phyloP scores from a whole-genome alignment of 2,329 filamentous ascomycete species.

The Aspergillus cejpii region DNA sequence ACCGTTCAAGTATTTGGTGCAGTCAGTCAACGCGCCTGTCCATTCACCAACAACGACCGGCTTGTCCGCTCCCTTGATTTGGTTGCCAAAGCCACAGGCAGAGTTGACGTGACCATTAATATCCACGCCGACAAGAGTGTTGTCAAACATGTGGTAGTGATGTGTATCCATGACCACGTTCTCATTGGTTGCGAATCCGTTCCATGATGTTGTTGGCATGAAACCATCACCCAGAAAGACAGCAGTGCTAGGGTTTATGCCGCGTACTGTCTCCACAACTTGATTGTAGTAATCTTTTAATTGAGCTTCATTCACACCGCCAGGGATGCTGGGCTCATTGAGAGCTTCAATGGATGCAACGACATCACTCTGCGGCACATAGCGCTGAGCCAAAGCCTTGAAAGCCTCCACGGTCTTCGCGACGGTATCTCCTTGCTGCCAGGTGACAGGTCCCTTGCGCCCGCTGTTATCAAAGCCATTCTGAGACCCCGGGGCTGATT shows the following conservation, averaged over 20 bases:
- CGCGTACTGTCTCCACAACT: constrained; percentile 44
- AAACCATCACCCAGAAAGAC: constrained; percentile 53
- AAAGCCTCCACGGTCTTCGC: constrained; percentile 48
- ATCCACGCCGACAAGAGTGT: constrained; percentile 45
- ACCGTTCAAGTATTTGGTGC: constrained; percentile 50
- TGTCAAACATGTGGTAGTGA: constrained; percentile 60
- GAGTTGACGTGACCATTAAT: constrained; percentile 49
- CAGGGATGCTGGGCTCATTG: constrained; percentile 39
- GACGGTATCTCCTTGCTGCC: constrained; percentile 35
- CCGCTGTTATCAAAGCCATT: constrained; percentile 65
- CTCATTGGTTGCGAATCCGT: constrained; percentile 51
- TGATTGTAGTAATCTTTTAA: constrained; percentile 52
- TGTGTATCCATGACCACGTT: constrained; percentile 61
- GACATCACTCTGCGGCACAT: constrained; percentile 50
- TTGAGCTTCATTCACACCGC: constrained; percentile 38
- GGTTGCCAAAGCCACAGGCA: constrained; percentile 50
- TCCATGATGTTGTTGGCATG: constrained; percentile 49
- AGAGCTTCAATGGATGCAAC: constrained; percentile 47
- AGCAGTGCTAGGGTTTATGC: constrained; percentile 41
- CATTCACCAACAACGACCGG: constrained; percentile 64
- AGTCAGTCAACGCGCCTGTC: constrained; percentile 60
- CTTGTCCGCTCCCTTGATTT: constrained; percentile 50
- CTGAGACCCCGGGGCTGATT: constrained; percentile 52
- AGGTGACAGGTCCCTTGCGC: constrained; percentile 35
- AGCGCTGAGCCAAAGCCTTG: constrained; percentile 52